Base-by-base conservation (phyloP, 1,139 yeast species). In the Yamadazyma oceani region DNA sequence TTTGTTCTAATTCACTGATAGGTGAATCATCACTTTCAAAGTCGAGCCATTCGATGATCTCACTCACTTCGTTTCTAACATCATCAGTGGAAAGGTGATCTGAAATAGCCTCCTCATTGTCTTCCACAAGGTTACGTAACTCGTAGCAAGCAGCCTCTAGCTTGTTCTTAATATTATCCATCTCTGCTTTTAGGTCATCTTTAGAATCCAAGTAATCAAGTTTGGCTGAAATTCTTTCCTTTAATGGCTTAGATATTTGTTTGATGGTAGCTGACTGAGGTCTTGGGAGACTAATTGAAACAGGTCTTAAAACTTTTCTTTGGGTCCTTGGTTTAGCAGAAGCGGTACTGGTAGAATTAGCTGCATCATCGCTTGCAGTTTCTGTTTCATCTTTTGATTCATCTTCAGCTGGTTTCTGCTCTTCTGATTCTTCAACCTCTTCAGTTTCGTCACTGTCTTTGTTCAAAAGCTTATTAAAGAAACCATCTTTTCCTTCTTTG, bases 41-140 rank as follows among this genome's bases (percentile, higher is more conserved):
- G 38, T 87, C 95, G 26, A 88, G 65, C 96, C 96, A 87, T 45
- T 85, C 94, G 36, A 85, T 62, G 17, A 72, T 63, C 17, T 79
- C 82, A 22, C 65, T 46, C 2, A 83, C 73, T 25, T 49, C 46
- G 3, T 45, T 31, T 22, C 51, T 45, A 28, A 55, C 50, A 8
- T 48, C 48, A 0, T 56, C 54, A 1, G 69, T 48, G 5, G 75
- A 66, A 14, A 73, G 49, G 10, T 64, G 65, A 9, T 57, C 50
- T 8, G 71, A 67, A 6, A 66, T 45, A 2, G 57, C 58, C 1
- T 62, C 67, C 27, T 72, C 75, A 26, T 78, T 69, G 27, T 71
- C 74, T 11, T 78, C 82, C 21, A 82, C 50, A 36, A 60, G 68
- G 6, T 73, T 61, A 43, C 89, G 74, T 23, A 82, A 64, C 35